Evolutionary conservation across 352 stramenopile genomes (phyloP).

Genomic region (Aphanomyces cochlioides): DNA sequence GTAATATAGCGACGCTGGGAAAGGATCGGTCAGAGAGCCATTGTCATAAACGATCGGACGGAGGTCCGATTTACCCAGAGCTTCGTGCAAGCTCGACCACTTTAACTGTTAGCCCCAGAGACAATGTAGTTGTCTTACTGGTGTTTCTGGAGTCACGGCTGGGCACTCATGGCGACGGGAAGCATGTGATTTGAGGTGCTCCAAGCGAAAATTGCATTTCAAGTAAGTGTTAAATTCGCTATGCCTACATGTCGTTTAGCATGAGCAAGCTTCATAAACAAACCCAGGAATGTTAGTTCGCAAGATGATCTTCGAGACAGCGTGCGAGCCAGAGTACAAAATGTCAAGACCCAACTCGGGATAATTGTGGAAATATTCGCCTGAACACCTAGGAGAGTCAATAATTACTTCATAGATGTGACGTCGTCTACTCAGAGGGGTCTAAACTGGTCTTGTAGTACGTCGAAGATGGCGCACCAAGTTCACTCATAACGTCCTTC

Average conservation of each 20-base stretch:
- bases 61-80: constrained; percentile 50
- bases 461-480: constrained; percentile 67
- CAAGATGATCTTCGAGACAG: constrained; percentile 68
- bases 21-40: constrained; percentile 67
- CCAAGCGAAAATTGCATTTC: constrained; percentile 81
- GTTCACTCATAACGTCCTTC: constrained; percentile 73
- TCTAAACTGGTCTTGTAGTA: constrained; percentile 74
- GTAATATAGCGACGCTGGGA: constrained; percentile 77
- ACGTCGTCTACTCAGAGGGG: constrained; percentile 47
- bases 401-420: no score
- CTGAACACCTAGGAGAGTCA: constrained; percentile 41
- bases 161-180: constrained; percentile 25
- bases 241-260: constrained; percentile 39
- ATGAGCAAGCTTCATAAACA: background rate
- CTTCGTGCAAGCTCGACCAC: constrained; percentile 66
- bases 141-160: constrained; percentile 62
- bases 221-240: constrained; percentile 77
- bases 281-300: constrained; percentile 77
- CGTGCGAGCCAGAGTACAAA: constrained; percentile 69
- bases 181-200: constrained; percentile 41
- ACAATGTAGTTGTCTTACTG: constrained; percentile 37
- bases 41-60: constrained; percentile 75
- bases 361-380: constrained; percentile 86
- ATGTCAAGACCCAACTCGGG: constrained; percentile 74
- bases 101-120: constrained; percentile 28